phyloP scores from a whole-genome alignment of 108 stramenopile species.

The Aurantiochytrium sp. region DNA sequence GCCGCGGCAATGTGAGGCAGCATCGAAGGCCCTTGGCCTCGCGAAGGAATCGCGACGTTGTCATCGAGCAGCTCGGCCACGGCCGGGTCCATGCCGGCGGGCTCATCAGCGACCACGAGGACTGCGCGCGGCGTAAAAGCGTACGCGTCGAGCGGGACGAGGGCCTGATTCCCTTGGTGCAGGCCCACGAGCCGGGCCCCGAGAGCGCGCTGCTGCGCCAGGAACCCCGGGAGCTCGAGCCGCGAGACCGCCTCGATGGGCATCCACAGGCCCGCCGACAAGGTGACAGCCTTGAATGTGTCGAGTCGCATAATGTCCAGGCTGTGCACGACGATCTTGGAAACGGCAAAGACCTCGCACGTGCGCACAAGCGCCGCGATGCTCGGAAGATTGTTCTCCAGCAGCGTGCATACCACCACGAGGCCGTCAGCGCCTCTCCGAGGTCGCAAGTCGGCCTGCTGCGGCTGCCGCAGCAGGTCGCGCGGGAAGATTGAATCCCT shows the following conservation, averaged over 20 bases:
- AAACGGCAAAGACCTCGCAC: not conserved
- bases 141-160: not conserved
- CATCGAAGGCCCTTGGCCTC: not conserved
- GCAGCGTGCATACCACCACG: not conserved
- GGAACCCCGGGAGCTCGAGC: not conserved
- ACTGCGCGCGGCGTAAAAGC: not conserved
- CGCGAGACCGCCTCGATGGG: not conserved
- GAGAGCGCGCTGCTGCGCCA: not conserved
- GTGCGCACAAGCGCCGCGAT: slow-evolving; percentile 9
- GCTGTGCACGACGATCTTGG: not conserved
- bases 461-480: not conserved
- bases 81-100: not conserved
- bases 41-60: not conserved
- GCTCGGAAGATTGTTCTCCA: not conserved
- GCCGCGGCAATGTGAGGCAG: not conserved
- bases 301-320: not conserved
- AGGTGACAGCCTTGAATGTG: not conserved
- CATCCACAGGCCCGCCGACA: slow-evolving; percentile 16
- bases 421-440: not conserved
- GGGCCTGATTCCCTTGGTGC: not conserved
- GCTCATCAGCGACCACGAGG: not conserved
- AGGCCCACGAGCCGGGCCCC: not conserved
- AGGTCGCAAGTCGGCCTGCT: not conserved
- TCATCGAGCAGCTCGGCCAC: not conserved
- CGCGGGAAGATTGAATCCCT: not conserved